phyloP scores from a whole-genome alignment of 352 stramenopile species.

The Phytophthora melonis region DNA sequence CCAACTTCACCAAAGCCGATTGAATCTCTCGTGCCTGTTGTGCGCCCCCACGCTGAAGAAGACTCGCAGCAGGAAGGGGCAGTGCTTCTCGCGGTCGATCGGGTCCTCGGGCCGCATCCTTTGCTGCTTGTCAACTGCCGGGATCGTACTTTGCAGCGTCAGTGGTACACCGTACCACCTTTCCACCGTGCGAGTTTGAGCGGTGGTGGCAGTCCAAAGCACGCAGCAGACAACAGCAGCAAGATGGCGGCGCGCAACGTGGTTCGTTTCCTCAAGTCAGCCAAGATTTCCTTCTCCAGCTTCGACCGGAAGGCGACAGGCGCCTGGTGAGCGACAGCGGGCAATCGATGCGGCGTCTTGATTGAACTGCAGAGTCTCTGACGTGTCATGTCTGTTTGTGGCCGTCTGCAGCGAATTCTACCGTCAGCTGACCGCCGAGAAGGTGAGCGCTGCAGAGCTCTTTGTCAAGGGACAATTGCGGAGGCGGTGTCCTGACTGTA shows the following conservation, averaged over 20 bases:
- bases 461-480: not conserved
- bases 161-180: not conserved
- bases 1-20: not conserved
- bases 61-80: slow-evolving; percentile 72
- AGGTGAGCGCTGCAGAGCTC: slow-evolving; percentile 45
- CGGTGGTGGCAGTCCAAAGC: slow-evolving; percentile 33
- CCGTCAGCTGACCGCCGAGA: slow-evolving; percentile 80
- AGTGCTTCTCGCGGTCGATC: slow-evolving; percentile 76
- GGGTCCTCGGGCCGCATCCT: slow-evolving; percentile 37
- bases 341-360: not conserved
- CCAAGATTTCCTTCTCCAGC: slow-evolving; percentile 87
- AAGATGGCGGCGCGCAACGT: slow-evolving; percentile 86
- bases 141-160: not conserved
- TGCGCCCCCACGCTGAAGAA: slow-evolving; percentile 69
- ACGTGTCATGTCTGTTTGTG: slow-evolving; percentile 13
- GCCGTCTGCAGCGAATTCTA: slow-evolving; percentile 77
- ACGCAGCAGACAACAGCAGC: slow-evolving; percentile 5
- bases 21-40: slow-evolving; percentile 46
- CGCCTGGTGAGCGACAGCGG: slow-evolving; percentile 64
- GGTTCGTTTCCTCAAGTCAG: slow-evolving; percentile 88
- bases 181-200: slow-evolving; percentile 5
- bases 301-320: slow-evolving; percentile 79
- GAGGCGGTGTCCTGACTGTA: not conserved
- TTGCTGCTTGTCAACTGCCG: not conserved
- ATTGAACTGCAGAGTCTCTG: not conserved